A percentile compares a stretch with the other conserved stretches of the same genome.
phyloP scores from a whole-genome alignment of 2,329 filamentous ascomycete genomes.

The Alternaria postmessia region DNA sequence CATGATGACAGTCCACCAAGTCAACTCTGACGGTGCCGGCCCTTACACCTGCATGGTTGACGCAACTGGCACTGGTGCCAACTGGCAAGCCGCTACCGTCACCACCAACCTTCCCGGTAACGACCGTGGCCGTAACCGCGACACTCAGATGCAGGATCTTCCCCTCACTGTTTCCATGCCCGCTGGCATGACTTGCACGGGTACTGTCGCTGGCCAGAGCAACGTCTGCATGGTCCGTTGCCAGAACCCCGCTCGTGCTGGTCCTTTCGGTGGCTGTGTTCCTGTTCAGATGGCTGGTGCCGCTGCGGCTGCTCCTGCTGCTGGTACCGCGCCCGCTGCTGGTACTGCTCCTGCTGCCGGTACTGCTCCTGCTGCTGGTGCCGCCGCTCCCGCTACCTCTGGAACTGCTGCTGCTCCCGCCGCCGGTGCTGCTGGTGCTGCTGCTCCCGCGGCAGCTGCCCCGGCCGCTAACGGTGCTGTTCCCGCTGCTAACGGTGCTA shows the following conservation, averaged over 20 bases:
- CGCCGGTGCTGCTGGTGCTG: constrained; percentile 6
- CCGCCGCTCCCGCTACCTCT: constrained; percentile 8
- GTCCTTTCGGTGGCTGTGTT: constrained; percentile 69
- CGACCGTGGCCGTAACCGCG: constrained; percentile 56
- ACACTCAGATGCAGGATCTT: constrained; percentile 43
- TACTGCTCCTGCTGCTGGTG: constrained; percentile 6
- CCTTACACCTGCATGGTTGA: constrained; percentile 73
- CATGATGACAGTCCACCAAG: constrained; percentile 71
- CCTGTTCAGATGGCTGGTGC: constrained; percentile 60
- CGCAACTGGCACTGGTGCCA: constrained; percentile 63
- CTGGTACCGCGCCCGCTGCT: constrained; percentile 12
- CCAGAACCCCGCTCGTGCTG: constrained; percentile 67
- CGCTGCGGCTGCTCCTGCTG: constrained; percentile 18
- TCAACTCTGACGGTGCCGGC: constrained; percentile 72
- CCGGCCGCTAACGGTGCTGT: neutral
- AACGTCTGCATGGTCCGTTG: constrained; percentile 71
- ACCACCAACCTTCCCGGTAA: constrained; percentile 62
- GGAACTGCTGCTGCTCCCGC: constrained; percentile 8
- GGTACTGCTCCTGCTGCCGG: constrained; percentile 9
- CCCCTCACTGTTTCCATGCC: constrained; percentile 68
- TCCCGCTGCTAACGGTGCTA: constrained; percentile 2
- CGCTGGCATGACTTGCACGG: constrained; percentile 64
- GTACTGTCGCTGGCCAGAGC: constrained; percentile 65
- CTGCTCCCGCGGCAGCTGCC: neutral
- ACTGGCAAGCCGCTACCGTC: constrained; percentile 64